Percentiles rank a stretch among this genome's conserved stretches.
Conservation (phyloP, 306 rosid genomes). For the Lagenaria siceraria region DNA sequence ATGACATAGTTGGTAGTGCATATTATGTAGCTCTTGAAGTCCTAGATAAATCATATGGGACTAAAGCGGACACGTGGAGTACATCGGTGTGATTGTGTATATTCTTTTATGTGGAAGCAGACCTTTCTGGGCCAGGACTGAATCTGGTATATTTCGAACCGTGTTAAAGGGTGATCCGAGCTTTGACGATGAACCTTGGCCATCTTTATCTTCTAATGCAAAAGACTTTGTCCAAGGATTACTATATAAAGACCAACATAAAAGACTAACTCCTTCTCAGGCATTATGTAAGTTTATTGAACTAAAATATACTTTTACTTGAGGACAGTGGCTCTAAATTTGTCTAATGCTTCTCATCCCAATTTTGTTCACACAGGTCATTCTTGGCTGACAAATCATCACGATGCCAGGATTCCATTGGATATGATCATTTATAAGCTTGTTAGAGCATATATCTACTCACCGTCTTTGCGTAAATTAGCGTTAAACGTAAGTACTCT, state of each 20-base stretch:
- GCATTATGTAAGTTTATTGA: constrained; percentile 41
- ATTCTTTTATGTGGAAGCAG: constrained; percentile 79
- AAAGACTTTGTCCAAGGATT: constrained; percentile 60
- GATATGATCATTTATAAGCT: constrained; percentile 63
- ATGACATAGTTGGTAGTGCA: constrained; percentile 78
- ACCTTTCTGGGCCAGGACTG: constrained; percentile 73
- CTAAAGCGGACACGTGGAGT: constrained; percentile 84
- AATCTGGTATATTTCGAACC: constrained; percentile 68
- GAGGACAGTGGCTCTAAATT: neutral
- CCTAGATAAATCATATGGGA: constrained; percentile 61
- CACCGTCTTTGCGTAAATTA: constrained; percentile 63
- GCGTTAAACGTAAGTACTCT: constrained; percentile 49
- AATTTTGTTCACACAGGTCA: constrained; percentile 40
- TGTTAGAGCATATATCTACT: constrained; percentile 50
- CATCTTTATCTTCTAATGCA: constrained; percentile 63
- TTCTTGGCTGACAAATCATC: constrained; percentile 56
- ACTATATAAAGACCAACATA: constrained; percentile 60
- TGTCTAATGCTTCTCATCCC: neutral
- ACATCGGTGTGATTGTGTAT: constrained; percentile 71
- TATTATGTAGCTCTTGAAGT: constrained; percentile 86
- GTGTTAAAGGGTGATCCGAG: constrained; percentile 69
- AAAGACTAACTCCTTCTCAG: constrained; percentile 72
- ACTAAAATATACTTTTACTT: neutral
- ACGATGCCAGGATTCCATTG: constrained; percentile 41
- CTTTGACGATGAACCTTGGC: constrained; percentile 83